Percentiles rank a stretch among this genome's conserved stretches.
Conservation (phyloP, 192 early-diverging fungal genomes). For the Coemansia sp. region DNA sequence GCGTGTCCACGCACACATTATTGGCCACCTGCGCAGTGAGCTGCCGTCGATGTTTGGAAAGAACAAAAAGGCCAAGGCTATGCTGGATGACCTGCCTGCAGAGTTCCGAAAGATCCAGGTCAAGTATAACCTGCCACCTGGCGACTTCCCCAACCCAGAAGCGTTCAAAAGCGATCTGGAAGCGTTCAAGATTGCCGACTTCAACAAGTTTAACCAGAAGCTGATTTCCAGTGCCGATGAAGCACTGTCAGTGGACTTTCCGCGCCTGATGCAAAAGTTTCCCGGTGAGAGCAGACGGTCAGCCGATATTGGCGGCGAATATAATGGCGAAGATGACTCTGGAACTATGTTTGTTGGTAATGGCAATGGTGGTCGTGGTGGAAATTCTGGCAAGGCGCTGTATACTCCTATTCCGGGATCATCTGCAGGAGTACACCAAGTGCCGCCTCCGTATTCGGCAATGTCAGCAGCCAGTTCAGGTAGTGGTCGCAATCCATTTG, state of each 20-base stretch:
- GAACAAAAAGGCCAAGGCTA: conserved; percentile 64
- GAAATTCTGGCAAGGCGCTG: conserved; percentile 1
- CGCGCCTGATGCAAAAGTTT: conserved; percentile 72
- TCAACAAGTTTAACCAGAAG: conserved; percentile 69
- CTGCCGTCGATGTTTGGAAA: conserved; percentile 85
- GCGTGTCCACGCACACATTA: conserved; percentile 80
- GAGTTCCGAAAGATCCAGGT: conserved; percentile 76
- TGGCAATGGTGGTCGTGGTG: conserved; percentile 12
- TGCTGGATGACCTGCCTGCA: conserved; percentile 67
- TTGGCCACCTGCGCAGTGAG: conserved; percentile 75
- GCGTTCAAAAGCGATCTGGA: conserved; percentile 65
- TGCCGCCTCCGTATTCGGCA: conserved; percentile 47
- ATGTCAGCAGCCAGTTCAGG: conserved; percentile 26
- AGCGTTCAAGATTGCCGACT: conserved; percentile 77
- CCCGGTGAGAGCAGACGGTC: conserved; percentile 52
- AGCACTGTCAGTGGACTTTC: conserved; percentile 69
- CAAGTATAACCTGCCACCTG: conserved; percentile 64
- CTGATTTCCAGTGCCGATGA: conserved; percentile 66
- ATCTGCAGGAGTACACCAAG: not conserved
- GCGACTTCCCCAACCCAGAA: conserved; percentile 82
- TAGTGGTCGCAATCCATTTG: conserved; percentile 62
- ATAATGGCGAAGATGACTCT: not conserved
- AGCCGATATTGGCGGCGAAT: conserved; percentile 20
- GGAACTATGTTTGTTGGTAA: not conserved
- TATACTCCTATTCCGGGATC: conserved; percentile 3